Conservation (phyloP, 2,329 filamentous ascomycete genomes). For the Paraphoma chrysanthemicola region DNA sequence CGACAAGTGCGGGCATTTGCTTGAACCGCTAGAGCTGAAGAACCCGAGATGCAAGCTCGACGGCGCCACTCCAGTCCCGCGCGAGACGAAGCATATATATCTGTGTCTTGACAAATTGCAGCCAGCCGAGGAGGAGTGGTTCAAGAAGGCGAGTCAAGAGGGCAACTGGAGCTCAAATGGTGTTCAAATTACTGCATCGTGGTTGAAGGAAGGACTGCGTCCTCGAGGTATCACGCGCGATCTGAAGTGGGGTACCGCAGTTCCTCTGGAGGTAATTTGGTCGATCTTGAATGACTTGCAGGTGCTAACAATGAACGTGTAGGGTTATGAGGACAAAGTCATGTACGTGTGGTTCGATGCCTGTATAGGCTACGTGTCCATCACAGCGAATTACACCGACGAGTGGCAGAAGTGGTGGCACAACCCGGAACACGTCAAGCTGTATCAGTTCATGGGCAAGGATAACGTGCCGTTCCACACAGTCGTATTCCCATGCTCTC, state of each 20-base stretch:
- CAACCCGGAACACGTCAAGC: constrained; percentile 82
- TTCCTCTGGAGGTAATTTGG: constrained; percentile 55
- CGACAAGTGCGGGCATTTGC: constrained; percentile 57
- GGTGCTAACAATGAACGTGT: constrained; percentile 9
- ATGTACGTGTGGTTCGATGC: constrained; percentile 95
- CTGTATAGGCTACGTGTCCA: constrained; percentile 94
- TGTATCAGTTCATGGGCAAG: constrained; percentile 95
- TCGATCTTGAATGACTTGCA: not conserved
- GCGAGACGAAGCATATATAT: constrained; percentile 89
- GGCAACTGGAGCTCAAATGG: constrained; percentile 80
- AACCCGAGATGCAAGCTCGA: constrained; percentile 88
- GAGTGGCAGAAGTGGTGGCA: constrained; percentile 97
- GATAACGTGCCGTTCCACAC: constrained; percentile 88
- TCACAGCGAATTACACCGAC: constrained; percentile 86
- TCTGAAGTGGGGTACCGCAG: constrained; percentile 82
- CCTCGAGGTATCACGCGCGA: constrained; percentile 90
- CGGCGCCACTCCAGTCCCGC: constrained; percentile 77
- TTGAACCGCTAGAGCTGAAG: constrained; percentile 57
- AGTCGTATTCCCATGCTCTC: constrained; percentile 87
- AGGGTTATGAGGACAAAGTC: constrained; percentile 75
- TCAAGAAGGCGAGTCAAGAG: constrained; percentile 73
- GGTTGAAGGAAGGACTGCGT: constrained; percentile 84
- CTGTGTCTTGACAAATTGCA: constrained; percentile 86
- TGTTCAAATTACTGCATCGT: constrained; percentile 77
- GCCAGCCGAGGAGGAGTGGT: constrained; percentile 78